phyloP scores from a whole-genome alignment of 2,329 filamentous ascomycete genomes.

The Beauveria asiatica region DNA sequence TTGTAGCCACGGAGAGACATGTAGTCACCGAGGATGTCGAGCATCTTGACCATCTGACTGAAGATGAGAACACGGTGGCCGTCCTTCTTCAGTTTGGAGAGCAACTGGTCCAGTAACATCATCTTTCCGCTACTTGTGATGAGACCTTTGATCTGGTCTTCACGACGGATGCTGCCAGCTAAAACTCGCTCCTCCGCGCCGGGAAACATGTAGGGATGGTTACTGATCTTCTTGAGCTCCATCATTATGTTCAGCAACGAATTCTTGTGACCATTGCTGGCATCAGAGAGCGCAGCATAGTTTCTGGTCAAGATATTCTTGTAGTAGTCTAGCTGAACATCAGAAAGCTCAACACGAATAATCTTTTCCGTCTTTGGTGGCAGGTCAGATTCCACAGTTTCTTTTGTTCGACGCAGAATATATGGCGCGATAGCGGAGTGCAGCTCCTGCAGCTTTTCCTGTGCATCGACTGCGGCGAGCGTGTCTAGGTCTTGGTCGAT shows the following conservation, averaged over 20 bases:
- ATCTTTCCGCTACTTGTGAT: constrained; percentile 98
- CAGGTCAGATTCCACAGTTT: constrained; percentile 92
- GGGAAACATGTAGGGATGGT: constrained; percentile 96
- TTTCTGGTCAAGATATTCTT: constrained; percentile 98
- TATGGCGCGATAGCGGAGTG: constrained; percentile 85
- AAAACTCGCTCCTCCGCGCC: constrained; percentile 87
- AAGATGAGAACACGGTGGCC: constrained; percentile 95
- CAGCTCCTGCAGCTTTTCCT: constrained; percentile 76
- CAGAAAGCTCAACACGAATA: constrained; percentile 91
- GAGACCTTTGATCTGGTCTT: constrained; percentile 84
- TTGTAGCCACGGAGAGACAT: constrained; percentile 87
- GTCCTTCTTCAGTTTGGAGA: constrained; percentile 87
- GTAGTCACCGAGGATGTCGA: constrained; percentile 93
- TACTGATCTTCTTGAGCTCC: constrained; percentile 98
- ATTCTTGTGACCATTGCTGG: constrained; percentile 83
- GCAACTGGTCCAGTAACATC: constrained; percentile 95
- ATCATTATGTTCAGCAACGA: constrained; percentile 98
- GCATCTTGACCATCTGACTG: constrained; percentile 99
- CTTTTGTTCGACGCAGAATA: constrained; percentile 91
- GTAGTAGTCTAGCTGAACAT: constrained; percentile 95
- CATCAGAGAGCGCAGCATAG: constrained; percentile 87
- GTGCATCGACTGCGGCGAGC: constrained; percentile 69
- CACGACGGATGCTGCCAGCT: constrained; percentile 68
- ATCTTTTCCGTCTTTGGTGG: constrained; percentile 98
- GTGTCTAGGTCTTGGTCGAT: constrained; percentile 87